Base-by-base conservation (phyloP, 2,329 filamentous ascomycete genomes). In the Diplodia mutila region DNA sequence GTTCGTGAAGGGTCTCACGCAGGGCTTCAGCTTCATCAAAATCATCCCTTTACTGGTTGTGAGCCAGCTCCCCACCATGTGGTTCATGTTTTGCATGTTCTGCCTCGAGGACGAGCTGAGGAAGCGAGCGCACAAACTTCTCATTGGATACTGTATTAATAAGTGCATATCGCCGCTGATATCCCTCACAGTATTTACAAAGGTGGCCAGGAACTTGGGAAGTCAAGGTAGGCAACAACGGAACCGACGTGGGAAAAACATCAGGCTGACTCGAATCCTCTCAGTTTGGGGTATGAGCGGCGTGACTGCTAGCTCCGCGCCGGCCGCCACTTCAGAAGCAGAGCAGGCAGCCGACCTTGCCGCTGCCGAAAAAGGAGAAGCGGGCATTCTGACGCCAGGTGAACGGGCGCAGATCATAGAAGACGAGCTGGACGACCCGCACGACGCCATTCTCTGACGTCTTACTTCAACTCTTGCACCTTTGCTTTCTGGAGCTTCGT, bases 401-500 rank as follows among this genome's bases (percentile, higher is more conserved):
- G 55, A 59, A 46, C 55, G 14, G 7, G 55, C 55, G 4, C 55
- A 59, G 18, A 25, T 23, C 25, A 21, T 27, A 9, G 55, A 42
- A 7, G 55, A 42, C 16, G 3, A 14, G 16, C 12, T 63, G 12
- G 42, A 63, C 16, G 59, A 32, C 16, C 25, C 42, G 29, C 42
- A 52, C 18, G 59, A 63, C 6, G 54, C 54, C 32, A 51, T 61
- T 9, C 37, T 61, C 16, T 61, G 57, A 61, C 18, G n/a, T 5
- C 6, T 46, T 23, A 67, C 29, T 46, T 25, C 23, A 67, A 18
- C 23, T 54, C 57, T 69, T 83, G 76, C 16, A 84, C 74, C 48
- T 73, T 67, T 1, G 29, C 76, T 5, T 70, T 75, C 18, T 74
- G 54, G 2, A 84, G 70, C 48, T 71, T 68, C 4, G 79, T 73